phyloP scores from a whole-genome alignment of 2,329 filamentous ascomycete species.

The Lasiodiplodia hormozganensis region DNA sequence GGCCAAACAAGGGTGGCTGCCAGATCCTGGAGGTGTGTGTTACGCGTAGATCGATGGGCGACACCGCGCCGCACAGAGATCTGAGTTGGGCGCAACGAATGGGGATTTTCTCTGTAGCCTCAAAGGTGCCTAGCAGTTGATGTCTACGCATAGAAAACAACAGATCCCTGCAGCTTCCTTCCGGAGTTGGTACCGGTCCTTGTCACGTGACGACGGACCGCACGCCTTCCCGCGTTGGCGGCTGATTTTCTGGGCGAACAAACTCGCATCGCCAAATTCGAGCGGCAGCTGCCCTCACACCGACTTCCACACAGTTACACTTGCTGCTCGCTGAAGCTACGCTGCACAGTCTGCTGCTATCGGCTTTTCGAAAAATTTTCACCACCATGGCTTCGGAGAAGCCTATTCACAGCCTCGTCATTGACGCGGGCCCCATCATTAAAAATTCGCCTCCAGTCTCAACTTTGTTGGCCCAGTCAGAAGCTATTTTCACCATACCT shows the following conservation, averaged over 20 bases:
- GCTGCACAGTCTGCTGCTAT: background rate
- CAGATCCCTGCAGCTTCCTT: constrained; percentile 5
- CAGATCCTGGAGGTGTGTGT: background rate
- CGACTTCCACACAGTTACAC: constrained; percentile 4
- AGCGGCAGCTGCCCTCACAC: background rate
- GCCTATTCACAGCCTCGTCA: constrained; percentile 79
- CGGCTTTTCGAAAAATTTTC: background rate
- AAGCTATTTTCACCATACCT: constrained; percentile 73
- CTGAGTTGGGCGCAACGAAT: background rate
- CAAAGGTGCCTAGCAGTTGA: background rate
- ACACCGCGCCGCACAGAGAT: background rate
- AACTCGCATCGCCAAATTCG: constrained; percentile 16
- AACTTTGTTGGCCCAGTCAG: constrained; percentile 77
- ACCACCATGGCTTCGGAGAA: constrained; percentile 56
- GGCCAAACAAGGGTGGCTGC: background rate
- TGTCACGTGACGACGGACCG: background rate
- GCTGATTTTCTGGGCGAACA: constrained; percentile 10
- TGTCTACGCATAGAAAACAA: background rate
- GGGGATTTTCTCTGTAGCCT: background rate
- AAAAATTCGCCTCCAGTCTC: constrained; percentile 89
- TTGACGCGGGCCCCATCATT: constrained; percentile 92
- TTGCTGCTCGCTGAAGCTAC: background rate
- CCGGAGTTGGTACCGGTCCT: background rate
- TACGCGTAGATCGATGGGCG: background rate
- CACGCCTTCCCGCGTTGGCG: background rate